Evolutionary conservation across 2,329 filamentous ascomycete genomes (phyloP).

Genomic region (Aspergillus oerlinghausenensis): DNA sequence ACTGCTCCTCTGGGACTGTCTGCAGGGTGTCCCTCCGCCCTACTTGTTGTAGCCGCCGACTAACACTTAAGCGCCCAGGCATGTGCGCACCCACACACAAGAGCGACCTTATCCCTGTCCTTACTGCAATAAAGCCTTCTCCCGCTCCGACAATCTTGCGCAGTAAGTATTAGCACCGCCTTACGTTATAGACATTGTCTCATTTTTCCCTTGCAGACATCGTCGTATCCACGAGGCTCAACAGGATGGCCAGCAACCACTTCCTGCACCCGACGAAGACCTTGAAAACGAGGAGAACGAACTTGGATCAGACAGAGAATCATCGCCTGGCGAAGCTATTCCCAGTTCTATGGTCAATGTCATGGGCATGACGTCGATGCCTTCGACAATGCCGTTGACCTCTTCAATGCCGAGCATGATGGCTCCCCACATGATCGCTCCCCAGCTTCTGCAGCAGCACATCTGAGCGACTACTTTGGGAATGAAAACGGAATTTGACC

Average conservation of each 20-base stretch:
- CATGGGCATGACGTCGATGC: conserved; percentile 34
- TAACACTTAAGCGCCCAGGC: conserved; percentile 59
- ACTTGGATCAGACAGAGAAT: conserved; percentile 73
- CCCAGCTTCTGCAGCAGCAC: conserved; percentile 41
- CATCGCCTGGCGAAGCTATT: conserved; percentile 49
- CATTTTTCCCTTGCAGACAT: conserved; percentile 49
- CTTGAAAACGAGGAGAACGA: conserved; percentile 86
- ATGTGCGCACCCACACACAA: conserved; percentile 98
- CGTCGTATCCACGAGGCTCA: conserved; percentile 76
- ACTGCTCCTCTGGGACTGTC: conserved; percentile 20
- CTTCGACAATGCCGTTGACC: conserved; percentile 24
- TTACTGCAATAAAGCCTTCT: conserved; percentile 98
- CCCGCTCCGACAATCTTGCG: conserved; percentile 95
- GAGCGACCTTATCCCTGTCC: conserved; percentile 97
- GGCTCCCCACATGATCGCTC: conserved; percentile 39
- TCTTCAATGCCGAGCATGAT: conserved; percentile 39
- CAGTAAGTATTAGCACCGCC: conserved; percentile 60
- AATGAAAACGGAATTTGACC: too few relatives aligned
- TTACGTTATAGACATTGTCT: conserved; percentile 22
- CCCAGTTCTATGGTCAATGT: conserved; percentile 30
- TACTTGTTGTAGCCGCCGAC: conserved; percentile 49
- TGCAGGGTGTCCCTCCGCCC: conserved; percentile 34
- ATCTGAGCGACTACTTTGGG: conserved; percentile 25
- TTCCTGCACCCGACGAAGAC: conserved; percentile 63
- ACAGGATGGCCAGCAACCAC: conserved; percentile 49